Evolutionary conservation across 768 basidiomycete genomes (phyloP).

Genomic region (Pleurotus pulmonarius): DNA sequence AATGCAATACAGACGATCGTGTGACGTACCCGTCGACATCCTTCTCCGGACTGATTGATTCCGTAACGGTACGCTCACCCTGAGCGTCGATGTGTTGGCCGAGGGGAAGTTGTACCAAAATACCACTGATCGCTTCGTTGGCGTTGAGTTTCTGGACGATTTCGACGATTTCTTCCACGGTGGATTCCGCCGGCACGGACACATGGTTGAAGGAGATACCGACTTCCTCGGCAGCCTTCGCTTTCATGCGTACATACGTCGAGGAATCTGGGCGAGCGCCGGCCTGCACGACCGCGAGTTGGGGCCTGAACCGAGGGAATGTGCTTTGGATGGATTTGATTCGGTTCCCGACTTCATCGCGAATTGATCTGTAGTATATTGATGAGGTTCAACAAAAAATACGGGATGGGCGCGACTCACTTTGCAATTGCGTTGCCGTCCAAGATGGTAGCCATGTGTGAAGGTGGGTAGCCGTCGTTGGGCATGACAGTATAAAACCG

Average conservation of each 20-base stretch:
- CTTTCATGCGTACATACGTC: constrained; percentile 96
- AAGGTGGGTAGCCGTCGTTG: neutral
- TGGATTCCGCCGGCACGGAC: constrained; percentile 60
- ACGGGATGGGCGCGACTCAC: constrained; percentile 36
- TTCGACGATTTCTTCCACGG: constrained; percentile 71
- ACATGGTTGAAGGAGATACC: constrained; percentile 88
- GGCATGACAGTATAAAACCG: constrained; percentile 3
- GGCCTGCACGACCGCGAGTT: constrained; percentile 90
- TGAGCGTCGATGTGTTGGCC: constrained; percentile 77
- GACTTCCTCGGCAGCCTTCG: constrained; percentile 90
- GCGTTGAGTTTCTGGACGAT: constrained; percentile 79
- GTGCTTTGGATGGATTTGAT: constrained; percentile 61
- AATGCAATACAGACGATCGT: neutral
- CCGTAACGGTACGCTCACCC: constrained; percentile 89
- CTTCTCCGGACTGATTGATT: constrained; percentile 89
- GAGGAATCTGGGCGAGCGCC: constrained; percentile 88
- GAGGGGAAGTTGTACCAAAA: constrained; percentile 94
- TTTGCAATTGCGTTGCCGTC: constrained; percentile 85
- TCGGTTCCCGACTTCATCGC: constrained; percentile 66
- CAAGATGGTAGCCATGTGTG: constrained; percentile 50
- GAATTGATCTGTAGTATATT: constrained; percentile 61
- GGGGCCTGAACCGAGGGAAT: constrained; percentile 87
- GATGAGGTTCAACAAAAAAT: constrained; percentile 7
- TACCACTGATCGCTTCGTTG: constrained; percentile 78
- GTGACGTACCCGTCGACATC: constrained; percentile 88